Conservation (phyloP, 257 asterid genomes). For the Henckelia pumila region DNA sequence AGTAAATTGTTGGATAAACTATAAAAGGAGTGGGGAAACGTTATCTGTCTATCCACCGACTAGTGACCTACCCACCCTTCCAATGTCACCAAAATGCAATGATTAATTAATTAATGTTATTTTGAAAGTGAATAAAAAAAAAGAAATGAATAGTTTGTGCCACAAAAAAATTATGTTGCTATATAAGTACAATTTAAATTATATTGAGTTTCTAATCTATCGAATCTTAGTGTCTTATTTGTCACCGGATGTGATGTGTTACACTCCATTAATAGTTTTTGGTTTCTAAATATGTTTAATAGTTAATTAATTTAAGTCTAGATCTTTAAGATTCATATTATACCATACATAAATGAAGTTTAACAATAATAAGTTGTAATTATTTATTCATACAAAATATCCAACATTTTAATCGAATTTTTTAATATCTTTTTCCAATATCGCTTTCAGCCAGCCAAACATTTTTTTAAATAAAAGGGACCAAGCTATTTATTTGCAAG, state of each 20-base stretch:
- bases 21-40: constrained; percentile 4
- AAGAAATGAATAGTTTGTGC: constrained; percentile 8
- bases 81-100: neutral
- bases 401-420: neutral
- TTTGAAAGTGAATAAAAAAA: constrained; percentile 20
- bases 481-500: neutral
- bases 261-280: too few relatives aligned
- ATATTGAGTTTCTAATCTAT: too few relatives aligned
- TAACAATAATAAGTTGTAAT: neutral
- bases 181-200: too few relatives aligned
- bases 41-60: constrained; percentile 39
- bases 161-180: too few relatives aligned
- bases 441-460: neutral
- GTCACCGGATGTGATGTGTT: too few relatives aligned
- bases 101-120: constrained; percentile 17
- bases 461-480: neutral
- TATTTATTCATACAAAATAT: too few relatives aligned
- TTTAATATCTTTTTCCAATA: neutral
- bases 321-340: too few relatives aligned
- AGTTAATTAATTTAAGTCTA: too few relatives aligned
- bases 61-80: constrained; percentile 36
- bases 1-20: neutral
- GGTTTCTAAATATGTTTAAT: too few relatives aligned
- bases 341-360: too few relatives aligned
- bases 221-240: too few relatives aligned